Evolutionary conservation across 352 stramenopile species (phyloP).

Genomic region (Elongisporangium undulatum): DNA sequence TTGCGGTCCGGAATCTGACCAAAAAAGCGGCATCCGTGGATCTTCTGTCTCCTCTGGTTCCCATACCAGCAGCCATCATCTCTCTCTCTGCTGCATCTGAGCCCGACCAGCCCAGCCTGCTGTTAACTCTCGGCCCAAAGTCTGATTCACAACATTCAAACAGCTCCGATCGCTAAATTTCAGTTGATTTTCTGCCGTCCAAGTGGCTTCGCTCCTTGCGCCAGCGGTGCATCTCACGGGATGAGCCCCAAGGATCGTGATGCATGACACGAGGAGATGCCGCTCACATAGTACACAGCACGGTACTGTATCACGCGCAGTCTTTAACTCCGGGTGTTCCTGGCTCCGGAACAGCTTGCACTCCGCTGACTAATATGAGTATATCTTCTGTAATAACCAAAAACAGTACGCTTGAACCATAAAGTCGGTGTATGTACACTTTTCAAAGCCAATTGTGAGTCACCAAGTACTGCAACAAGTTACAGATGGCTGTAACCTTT

Average conservation of each 20-base stretch:
- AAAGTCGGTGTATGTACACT: neutral
- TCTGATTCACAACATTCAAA: neutral
- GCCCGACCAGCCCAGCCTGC: neutral
- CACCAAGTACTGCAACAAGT: neutral
- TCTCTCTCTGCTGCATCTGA: neutral
- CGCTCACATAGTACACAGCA: no score
- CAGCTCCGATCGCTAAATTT: neutral
- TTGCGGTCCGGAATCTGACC: neutral
- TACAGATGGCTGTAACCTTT: neutral
- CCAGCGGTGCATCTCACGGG: neutral
- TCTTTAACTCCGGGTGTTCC: neutral
- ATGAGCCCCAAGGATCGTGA: neutral
- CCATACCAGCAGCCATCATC: neutral
- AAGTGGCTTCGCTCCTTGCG: neutral
- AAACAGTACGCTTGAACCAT: neutral
- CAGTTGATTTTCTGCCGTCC: neutral
- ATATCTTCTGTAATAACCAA: neutral
- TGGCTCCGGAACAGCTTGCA: neutral
- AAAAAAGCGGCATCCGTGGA: neutral
- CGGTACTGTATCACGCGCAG: neutral
- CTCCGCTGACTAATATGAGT: neutral
- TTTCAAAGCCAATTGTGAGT: neutral
- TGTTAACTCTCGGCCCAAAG: no score
- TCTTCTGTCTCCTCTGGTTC: neutral
- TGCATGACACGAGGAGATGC: no score